Evolutionary conservation across 2,329 filamentous ascomycete genomes (phyloP), one percentile per base, ranked within the genome.

Genomic region (Bipolaris cookei): DNA sequence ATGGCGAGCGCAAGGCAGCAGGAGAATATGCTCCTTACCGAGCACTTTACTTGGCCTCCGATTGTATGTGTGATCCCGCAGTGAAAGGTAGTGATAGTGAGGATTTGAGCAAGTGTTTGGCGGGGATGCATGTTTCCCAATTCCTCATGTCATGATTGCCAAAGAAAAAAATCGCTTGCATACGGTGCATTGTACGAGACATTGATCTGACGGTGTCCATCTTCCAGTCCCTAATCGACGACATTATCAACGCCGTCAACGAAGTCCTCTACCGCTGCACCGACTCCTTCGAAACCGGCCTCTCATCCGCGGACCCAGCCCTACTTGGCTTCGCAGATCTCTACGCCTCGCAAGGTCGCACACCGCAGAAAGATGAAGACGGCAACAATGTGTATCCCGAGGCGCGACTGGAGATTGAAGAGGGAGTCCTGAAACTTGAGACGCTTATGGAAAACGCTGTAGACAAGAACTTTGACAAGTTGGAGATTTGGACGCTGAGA

Each of bases 161-260:
- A 0, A 28, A 10, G 0, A 28, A 10, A 3, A 28, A 28, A 28
- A 28, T 6, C 8, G 25, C 14, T 16, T 1, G 34, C 14, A 8
- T 23, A 48, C 13, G 5, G 6, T 13, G 6, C 41, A 11, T 10
- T 4, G 25, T 28, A 28, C 7, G 7, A 28, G 25, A 28, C 8
- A 28, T 10, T 28, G 25, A 28, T 28, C 25, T 28, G 8, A 28
- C 25, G 2, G 25, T 28, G 25, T 28, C 10, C 0, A 11, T 14
- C 3, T 13, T 3, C 4, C 37, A 97, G 93, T 90, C 90, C 59
- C 86, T 99, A 39, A 90, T 99, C 72, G 95, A 99, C 85, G 94
- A 98, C 79, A 93, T 98, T 68, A 97, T 98, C 81, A 97, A 98
- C 82, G 90, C 90, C 53, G 88, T 97, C 77, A 99, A 98, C 81